Base-by-base conservation (phyloP, 1,284 basidiomycete genomes). In the Microbotryomycetes sp. region DNA sequence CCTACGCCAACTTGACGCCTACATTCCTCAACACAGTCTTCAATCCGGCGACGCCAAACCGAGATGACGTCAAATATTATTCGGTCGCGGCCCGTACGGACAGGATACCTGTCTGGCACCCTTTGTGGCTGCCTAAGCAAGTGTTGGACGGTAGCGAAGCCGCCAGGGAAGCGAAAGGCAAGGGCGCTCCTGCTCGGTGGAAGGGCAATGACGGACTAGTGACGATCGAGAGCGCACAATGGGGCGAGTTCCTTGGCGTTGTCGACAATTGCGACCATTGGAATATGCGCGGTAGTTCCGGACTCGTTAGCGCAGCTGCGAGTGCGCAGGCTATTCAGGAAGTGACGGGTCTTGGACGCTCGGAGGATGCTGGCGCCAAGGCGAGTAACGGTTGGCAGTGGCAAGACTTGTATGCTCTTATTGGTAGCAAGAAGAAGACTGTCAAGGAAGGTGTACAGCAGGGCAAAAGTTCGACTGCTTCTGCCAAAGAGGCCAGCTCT, bases 161-260 rank as follows among this genome's bases (percentile, higher is more conserved):
- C 26, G 84, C 85, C 0, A 80, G 82, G 11, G 87, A 90, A 72
- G 81, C 81, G 18, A 74, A 75, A 47, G 65, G 70, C 23, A 72
- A 74, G 18, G 71, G 75, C 11, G 76, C 78, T 0, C 74, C 76
- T 24, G 70, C 71, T 13, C 68, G 73, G 30, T 79, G 87, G 67
- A 88, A 88, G 83, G 94, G 94, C 2, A 97, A 97, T 74, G 96
- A 99, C 73, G 93, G 92, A 0, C 79, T 99, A 16, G 94, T 99
- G 21, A 88, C 87, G 13, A 82, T 98, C 16, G 84, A 87, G 66
- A 89, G 86, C 68, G 89, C 92, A 16, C 84, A 85, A 69, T 96
- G 91, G 91, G 92, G 92, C 26, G 89, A 92, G 72, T 94, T 71
- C 75, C 77, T 99, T 18, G 94, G 94, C 4, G 83, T 85, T 23